These are phyloP conservation scores for Tulasnella sp. DNA, from an alignment of 768 basidiomycete genomes.

Conservation along the genomic window DNA sequence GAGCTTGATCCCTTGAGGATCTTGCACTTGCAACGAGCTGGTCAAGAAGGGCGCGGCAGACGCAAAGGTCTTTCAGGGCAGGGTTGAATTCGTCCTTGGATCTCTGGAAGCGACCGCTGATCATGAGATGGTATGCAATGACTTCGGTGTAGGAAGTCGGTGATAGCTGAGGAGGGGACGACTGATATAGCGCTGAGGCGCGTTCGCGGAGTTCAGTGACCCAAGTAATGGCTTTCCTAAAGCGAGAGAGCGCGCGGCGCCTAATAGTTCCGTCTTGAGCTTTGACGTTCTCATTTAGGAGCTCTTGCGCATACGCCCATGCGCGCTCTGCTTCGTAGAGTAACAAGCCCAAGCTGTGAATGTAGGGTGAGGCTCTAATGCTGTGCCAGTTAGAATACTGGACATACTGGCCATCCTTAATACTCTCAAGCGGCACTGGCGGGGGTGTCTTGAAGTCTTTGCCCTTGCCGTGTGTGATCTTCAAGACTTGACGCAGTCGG, in stretches of 20 bases:
- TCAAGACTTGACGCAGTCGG: constrained; percentile 70
- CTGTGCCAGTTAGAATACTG: not conserved
- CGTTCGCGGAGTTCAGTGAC: constrained; percentile 58
- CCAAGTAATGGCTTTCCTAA: constrained; percentile 70
- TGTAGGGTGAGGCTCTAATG: constrained; percentile 16
- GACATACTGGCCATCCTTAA: constrained; percentile 78
- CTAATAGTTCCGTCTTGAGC: constrained; percentile 48
- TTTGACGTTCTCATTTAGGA: constrained; percentile 41
- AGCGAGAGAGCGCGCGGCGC: constrained; percentile 65
- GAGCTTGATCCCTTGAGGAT: constrained; percentile 78
- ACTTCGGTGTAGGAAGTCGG: constrained; percentile 54
- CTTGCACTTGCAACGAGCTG: constrained; percentile 48
- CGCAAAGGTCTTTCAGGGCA: constrained; percentile 58
- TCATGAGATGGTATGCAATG: constrained; percentile 64
- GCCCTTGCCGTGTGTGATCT: constrained; percentile 79
- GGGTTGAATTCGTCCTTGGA: constrained; percentile 62
- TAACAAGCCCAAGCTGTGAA: constrained; percentile 59
- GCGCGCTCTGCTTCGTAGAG: constrained; percentile 88
- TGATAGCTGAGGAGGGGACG: constrained; percentile 31
- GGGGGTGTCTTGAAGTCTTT: constrained; percentile 82
- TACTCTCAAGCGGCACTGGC: constrained; percentile 48
- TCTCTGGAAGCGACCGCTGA: constrained; percentile 75
- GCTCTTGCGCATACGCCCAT: constrained; percentile 81
- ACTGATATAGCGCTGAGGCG: constrained; percentile 52
- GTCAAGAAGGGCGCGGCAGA: constrained; percentile 64